Conservation (phyloP, 1,139 yeast species). For the Geotrichum bryndzae region DNA sequence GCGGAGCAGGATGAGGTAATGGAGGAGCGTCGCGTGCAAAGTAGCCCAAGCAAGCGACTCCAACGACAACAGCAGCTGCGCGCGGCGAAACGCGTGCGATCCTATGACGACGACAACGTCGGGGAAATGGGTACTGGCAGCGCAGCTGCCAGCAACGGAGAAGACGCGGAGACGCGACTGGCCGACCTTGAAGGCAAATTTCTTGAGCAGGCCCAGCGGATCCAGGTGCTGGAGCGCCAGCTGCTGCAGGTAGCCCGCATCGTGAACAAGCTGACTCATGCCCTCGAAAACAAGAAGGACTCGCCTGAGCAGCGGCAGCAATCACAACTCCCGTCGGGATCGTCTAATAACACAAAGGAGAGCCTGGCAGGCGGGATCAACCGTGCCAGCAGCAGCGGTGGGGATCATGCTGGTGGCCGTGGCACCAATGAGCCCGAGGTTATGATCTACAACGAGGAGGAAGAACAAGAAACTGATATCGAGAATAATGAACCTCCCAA, state of each 20-base stretch:
- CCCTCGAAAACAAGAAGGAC: neutral
- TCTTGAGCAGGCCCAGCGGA: neutral
- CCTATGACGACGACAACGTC: neutral
- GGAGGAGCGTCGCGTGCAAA: neutral
- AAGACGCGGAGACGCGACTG: neutral
- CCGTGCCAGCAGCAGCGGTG: neutral
- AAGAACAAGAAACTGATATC: slow-evolving; percentile 18
- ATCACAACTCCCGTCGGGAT: neutral
- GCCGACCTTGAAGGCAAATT: neutral
- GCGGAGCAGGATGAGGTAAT: neutral
- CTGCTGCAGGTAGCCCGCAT: neutral
- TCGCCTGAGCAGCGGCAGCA: neutral
- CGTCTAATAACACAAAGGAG: neutral
- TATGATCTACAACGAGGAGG: slow-evolving; percentile 22
- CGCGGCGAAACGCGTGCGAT: neutral
- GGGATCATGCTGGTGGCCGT: neutral
- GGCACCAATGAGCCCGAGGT: slow-evolving; percentile 21
- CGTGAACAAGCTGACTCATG: neutral
- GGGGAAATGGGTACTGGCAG: neutral
- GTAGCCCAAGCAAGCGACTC: neutral
- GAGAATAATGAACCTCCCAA: slow-evolving; percentile 18
- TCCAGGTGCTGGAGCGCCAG: neutral
- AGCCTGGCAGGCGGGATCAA: neutral
- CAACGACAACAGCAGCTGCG: neutral
- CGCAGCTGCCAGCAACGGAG: neutral